These are phyloP conservation scores for Rhodotorula babjevae DNA, from an alignment of 768 basidiomycete species.

Conservation along the genomic window DNA sequence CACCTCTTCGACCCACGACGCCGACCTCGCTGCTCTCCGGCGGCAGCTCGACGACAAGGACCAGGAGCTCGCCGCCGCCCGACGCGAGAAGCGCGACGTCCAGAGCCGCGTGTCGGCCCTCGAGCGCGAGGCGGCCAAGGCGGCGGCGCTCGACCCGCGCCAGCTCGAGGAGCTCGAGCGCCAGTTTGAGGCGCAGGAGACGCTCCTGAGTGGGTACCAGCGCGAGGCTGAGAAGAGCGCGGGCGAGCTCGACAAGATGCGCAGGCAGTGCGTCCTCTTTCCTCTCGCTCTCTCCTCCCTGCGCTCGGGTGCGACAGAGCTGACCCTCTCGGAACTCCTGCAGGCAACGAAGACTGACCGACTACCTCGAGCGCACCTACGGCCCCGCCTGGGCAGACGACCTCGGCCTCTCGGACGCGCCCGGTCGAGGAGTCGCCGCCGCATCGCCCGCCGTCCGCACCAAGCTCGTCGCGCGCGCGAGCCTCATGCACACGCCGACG, in stretches of 20 bases:
- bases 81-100: conserved; percentile 25
- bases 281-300: not conserved
- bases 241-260: conserved; percentile 10
- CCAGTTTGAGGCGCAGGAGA: conserved; percentile 16
- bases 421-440: not conserved
- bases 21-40: not conserved
- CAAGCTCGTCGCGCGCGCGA: conserved; percentile 11
- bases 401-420: conserved; percentile 18
- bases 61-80: conserved; percentile 4
- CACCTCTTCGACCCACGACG: not conserved
- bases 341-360: conserved; percentile 11
- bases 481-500: conserved; percentile 1
- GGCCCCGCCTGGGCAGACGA: conserved; percentile 24
- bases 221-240: conserved; percentile 18
- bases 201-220: conserved; percentile 22
- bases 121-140: not conserved
- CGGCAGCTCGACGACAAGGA: conserved; percentile 8
- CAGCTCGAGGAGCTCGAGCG: conserved; percentile 32
- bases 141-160: conserved; percentile 16
- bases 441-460: conserved; percentile 11
- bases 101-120: not conserved
- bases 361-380: conserved; percentile 27
- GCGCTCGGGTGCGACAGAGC: too few relatives aligned
- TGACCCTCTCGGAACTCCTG: too few relatives aligned
- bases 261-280: conserved; percentile 2